Percentiles rank a stretch among this genome's conserved stretches.
These are phyloP conservation scores for Closterium sp. DNA, from an alignment of 139 green algal species.

Conservation along the genomic window DNA sequence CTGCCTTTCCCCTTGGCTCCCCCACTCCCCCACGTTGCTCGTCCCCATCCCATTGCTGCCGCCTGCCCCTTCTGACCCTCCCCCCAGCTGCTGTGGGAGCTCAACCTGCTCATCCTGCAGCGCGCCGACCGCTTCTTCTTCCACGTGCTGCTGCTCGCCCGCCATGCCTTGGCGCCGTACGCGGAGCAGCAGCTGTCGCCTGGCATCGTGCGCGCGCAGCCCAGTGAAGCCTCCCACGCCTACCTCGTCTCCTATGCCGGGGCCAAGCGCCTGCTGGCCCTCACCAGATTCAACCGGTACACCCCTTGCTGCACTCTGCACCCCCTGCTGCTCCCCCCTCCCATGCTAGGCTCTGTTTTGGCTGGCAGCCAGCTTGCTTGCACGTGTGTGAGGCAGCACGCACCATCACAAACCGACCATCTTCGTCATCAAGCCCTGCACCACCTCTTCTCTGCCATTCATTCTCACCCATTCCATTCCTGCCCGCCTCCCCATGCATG, in stretches of 20 bases:
- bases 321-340: background rate
- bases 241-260: slow-evolving; percentile 12
- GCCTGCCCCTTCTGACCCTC: too few species aligned
- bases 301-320: background rate
- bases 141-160: background rate
- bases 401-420: too few species aligned
- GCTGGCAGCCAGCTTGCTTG: background rate
- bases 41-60: too few species aligned
- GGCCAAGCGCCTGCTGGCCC: background rate
- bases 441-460: background rate
- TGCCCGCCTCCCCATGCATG: background rate
- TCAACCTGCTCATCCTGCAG: slow-evolving; percentile 20
- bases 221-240: background rate
- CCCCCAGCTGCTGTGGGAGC: slow-evolving; percentile 1
- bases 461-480: background rate
- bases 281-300: background rate
- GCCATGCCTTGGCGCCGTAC: background rate
- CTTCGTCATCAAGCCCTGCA: background rate
- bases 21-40: background rate
- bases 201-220: background rate
- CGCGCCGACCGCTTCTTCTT: background rate
- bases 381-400: too few species aligned
- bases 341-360: background rate
- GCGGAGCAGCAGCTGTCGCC: background rate
- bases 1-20: background rate